Conservation (phyloP, 441 rosid species). For the Brassica hybrid region DNA sequence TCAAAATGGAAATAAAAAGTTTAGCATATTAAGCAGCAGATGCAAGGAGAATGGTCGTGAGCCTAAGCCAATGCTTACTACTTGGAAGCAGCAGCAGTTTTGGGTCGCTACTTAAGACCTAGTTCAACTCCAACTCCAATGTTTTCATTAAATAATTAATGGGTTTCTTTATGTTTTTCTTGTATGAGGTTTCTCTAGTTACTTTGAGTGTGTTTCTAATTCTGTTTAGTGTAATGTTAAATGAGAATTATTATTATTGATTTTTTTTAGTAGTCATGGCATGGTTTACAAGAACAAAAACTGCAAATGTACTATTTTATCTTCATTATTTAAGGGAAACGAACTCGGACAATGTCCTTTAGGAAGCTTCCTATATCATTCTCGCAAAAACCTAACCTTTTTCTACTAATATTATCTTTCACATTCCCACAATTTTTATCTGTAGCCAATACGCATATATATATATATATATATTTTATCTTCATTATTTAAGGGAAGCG, state of each 20-base stretch:
- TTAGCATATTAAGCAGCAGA: slow-evolving; percentile 46
- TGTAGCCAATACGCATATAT: background rate
- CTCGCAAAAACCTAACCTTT: background rate
- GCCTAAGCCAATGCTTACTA: slow-evolving; percentile 45
- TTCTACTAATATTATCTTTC: background rate
- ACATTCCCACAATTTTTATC: background rate
- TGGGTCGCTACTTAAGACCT: slow-evolving; percentile 54
- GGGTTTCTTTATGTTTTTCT: background rate
- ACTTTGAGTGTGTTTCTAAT: slow-evolving; percentile 4
- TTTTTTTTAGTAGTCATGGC: background rate
- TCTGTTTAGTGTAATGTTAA: slow-evolving; percentile 22
- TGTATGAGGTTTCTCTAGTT: slow-evolving; percentile 21
- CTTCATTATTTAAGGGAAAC: background rate
- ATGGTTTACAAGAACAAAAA: background rate
- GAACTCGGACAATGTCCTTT: background rate
- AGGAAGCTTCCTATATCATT: background rate
- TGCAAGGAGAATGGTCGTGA: slow-evolving; percentile 57
- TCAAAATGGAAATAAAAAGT: slow-evolving; percentile 51
- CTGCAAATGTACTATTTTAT: background rate
- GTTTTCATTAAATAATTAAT: background rate
- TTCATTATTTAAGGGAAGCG: too few relatives aligned
- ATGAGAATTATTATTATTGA: background rate
- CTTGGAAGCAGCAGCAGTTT: slow-evolving; percentile 49
- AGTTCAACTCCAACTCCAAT: background rate
- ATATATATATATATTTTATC: too few relatives aligned